Conservation (phyloP, 2,329 filamentous ascomycete species). For the Massarina eburnea region DNA sequence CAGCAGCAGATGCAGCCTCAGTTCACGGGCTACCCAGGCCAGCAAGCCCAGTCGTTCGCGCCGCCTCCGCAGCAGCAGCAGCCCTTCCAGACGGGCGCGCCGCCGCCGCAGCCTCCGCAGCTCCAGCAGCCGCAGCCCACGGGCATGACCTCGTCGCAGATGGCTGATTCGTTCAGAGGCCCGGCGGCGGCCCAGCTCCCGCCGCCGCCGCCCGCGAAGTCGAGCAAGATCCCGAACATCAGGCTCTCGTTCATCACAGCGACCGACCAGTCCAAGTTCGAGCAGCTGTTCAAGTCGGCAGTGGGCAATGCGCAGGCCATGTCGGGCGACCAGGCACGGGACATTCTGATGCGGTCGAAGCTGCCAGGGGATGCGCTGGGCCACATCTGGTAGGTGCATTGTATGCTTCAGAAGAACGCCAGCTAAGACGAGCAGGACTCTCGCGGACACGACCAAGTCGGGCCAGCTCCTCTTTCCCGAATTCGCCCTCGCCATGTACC, state of each 20-base stretch:
- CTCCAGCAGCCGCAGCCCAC: conserved; percentile 56
- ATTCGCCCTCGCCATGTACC: conserved; percentile 96
- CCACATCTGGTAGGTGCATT: conserved; percentile 75
- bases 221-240: conserved; percentile 87
- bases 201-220: conserved; percentile 62
- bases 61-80: conserved; percentile 55
- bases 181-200: conserved; percentile 46
- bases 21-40: conserved; percentile 55
- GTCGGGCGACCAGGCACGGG: conserved; percentile 87
- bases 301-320: conserved; percentile 82
- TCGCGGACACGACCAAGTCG: conserved; percentile 94
- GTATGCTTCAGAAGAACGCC: conserved; percentile 1
- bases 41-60: conserved; percentile 45
- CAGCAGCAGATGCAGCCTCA: conserved; percentile 46
- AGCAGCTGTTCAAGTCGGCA: conserved; percentile 95
- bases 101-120: conserved; percentile 56
- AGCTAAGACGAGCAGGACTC: conserved; percentile 61
- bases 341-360: conserved; percentile 84
- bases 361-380: conserved; percentile 84
- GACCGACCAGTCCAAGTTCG: conserved; percentile 92
- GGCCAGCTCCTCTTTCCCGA: conserved; percentile 96
- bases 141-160: conserved; percentile 64
- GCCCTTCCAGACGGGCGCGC: conserved; percentile 44
- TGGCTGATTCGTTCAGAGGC: conserved; percentile 63
- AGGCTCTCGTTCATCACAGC: conserved; percentile 94